Evolutionary conservation across 495 filamentous ascomycete species (phyloP), one percentile per base, ranked within the genome.

Genomic region (Aspergillus funiculosus): DNA sequence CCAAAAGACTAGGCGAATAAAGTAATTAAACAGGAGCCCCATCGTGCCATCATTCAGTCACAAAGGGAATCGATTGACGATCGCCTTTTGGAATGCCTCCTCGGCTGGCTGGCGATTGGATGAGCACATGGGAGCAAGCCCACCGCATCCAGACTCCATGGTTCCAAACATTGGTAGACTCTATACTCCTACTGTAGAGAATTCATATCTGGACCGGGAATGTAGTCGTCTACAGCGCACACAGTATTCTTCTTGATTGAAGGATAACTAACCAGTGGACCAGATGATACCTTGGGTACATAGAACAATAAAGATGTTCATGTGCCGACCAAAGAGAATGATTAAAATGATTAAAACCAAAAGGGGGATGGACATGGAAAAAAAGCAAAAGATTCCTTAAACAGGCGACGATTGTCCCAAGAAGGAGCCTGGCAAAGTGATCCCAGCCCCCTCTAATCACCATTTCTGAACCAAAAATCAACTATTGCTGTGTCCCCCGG

Each of bases 11-110:
- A 34, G 7, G 13, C 1, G 20, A 36, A 19, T 3, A 17, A 36
- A 36, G 17, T 7, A 36, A 17, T 19, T 7, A 36, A 36, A 20
- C n/a, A n/a, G n/a, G n/a, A n/a, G n/a, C n/a, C n/a, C n/a, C n/a
- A n/a, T n/a, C n/a, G n/a, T n/a, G n/a, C n/a, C n/a, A n/a, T n/a
- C n/a, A n/a, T n/a, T n/a, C n/a, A 24, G 32, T 25, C 27, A 31
- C 27, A 31, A 32, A 4, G 24, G 13, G 20, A 36, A 11, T 21
- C 17, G 42, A 29, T 39, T 43, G 52, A 55, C 39, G 52, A 55
- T 55, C 52, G 32, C 29, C 41, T 42, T 34, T 53, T 46, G 51
- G 51, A 54, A 50, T 48, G 37, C 37, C 40, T 40, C 19, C 46
- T 42, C 46, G n/a, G n/a, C n/a, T 42, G 42, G 46, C 34, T 38